These are phyloP conservation scores for Aspergillus heteromorphus DNA, from an alignment of 495 filamentous ascomycete genomes.

Conservation along the genomic window DNA sequence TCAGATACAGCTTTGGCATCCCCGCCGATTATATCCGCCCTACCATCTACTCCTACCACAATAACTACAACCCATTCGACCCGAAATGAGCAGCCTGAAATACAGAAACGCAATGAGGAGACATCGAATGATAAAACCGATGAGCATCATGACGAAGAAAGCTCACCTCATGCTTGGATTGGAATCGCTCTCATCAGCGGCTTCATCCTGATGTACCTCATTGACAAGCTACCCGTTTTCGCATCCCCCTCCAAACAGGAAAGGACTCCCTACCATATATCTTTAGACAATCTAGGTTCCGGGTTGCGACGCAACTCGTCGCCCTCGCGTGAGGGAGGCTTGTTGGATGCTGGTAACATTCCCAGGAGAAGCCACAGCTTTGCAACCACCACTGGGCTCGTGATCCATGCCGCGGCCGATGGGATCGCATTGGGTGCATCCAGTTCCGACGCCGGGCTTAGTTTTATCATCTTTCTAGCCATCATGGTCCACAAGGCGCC, in stretches of 20 bases:
- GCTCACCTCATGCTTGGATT: slow-evolving; percentile 64
- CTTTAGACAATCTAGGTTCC: slow-evolving; percentile 66
- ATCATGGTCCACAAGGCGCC: slow-evolving; percentile 98
- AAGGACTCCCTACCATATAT: slow-evolving; percentile 64
- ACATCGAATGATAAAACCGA: slow-evolving; percentile 37
- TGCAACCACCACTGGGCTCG: slow-evolving; percentile 82
- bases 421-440: slow-evolving; percentile 94
- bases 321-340: slow-evolving; percentile 35
- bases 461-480: slow-evolving; percentile 86
- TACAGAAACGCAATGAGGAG: slow-evolving; percentile 25
- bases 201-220: slow-evolving; percentile 95
- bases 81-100: slow-evolving; percentile 5
- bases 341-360: slow-evolving; percentile 28
- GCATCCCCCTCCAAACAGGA: slow-evolving; percentile 50
- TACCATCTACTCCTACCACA: not conserved
- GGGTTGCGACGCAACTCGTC: slow-evolving; percentile 52
- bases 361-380: slow-evolving; percentile 37
- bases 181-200: slow-evolving; percentile 82
- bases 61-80: slow-evolving; percentile 5
- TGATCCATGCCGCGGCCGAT: slow-evolving; percentile 97
- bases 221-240: slow-evolving; percentile 80
- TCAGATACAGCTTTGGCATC: slow-evolving; percentile 9
- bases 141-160: slow-evolving; percentile 28
- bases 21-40: slow-evolving; percentile 12
- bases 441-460: slow-evolving; percentile 64